phyloP scores from a whole-genome alignment of 2,329 filamentous ascomycete genomes.

The Diplocarpon rosae region DNA sequence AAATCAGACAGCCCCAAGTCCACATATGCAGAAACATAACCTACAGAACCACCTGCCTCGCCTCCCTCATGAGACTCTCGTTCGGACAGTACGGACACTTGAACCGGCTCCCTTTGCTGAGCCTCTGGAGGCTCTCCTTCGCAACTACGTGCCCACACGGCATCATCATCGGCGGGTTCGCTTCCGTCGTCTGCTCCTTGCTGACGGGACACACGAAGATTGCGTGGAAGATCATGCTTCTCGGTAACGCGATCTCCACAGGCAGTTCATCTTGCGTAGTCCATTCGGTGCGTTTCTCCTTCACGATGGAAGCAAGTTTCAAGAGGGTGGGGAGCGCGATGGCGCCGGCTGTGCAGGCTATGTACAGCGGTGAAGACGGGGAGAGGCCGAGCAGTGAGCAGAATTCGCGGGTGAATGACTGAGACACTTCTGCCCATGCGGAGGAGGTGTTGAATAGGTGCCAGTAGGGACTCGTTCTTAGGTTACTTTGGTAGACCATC shows the following conservation, averaged over 20 bases:
- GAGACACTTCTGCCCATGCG: slow-evolving; percentile 72
- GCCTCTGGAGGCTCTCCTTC: slow-evolving; percentile 65
- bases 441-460: slow-evolving; percentile 62
- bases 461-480: slow-evolving; percentile 68
- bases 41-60: slow-evolving; percentile 31
- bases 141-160: slow-evolving; percentile 92
- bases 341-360: slow-evolving; percentile 82
- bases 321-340: slow-evolving; percentile 83
- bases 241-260: slow-evolving; percentile 54
- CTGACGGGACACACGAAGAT: slow-evolving; percentile 97
- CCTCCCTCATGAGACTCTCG: slow-evolving; percentile 70
- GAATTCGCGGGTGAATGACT: slow-evolving; percentile 89
- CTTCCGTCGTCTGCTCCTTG: slow-evolving; percentile 89
- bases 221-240: slow-evolving; percentile 68
- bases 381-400: slow-evolving; percentile 84
- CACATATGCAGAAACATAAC: background rate
- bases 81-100: slow-evolving; percentile 95
- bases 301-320: slow-evolving; percentile 81
- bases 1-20: too few species aligned
- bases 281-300: slow-evolving; percentile 87
- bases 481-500: slow-evolving; percentile 67
- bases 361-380: slow-evolving; percentile 84
- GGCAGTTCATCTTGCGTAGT: slow-evolving; percentile 84
- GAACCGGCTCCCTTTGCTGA: slow-evolving; percentile 70
- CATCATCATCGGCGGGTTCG: slow-evolving; percentile 93